A percentile compares a stretch with the other conserved stretches of the same genome.
Evolutionary conservation across 495 filamentous ascomycete species (phyloP).

Genomic region (Neurospora africana): DNA sequence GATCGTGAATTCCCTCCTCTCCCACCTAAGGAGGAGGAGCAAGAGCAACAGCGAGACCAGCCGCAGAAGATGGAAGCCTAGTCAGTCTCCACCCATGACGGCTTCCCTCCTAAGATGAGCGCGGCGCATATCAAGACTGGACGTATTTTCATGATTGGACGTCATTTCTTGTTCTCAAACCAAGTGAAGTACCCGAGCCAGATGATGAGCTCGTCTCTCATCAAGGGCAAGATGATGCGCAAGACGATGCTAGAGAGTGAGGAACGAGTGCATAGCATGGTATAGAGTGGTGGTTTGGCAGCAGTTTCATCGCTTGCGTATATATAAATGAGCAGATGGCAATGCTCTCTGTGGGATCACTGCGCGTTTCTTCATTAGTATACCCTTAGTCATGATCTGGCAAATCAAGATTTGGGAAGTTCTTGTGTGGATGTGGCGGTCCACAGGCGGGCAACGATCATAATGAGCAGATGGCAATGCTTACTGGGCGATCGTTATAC

Average conservation of each 20-base stretch:
- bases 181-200: neutral
- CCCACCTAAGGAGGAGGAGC: neutral
- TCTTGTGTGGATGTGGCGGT: neutral
- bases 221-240: neutral
- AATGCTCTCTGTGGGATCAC: neutral
- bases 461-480: neutral
- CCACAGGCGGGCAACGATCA: neutral
- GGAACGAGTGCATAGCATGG: neutral
- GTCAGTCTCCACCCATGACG: neutral
- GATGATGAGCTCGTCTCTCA: neutral
- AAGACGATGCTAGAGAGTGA: neutral
- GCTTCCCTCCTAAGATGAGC: neutral
- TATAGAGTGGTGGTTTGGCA: neutral
- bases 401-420: neutral
- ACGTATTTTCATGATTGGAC: neutral
- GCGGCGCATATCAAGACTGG: neutral
- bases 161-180: neutral
- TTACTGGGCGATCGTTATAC: neutral
- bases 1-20: conserved; percentile 21
- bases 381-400: neutral
- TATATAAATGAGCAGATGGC: neutral
- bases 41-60: neutral
- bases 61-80: neutral
- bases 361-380: neutral
- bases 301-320: neutral